A percentile compares a stretch with the other conserved stretches of the same genome.
Evolutionary conservation across 2,329 filamentous ascomycete genomes (phyloP).

Genomic region (Aspergillus fijiensis): DNA sequence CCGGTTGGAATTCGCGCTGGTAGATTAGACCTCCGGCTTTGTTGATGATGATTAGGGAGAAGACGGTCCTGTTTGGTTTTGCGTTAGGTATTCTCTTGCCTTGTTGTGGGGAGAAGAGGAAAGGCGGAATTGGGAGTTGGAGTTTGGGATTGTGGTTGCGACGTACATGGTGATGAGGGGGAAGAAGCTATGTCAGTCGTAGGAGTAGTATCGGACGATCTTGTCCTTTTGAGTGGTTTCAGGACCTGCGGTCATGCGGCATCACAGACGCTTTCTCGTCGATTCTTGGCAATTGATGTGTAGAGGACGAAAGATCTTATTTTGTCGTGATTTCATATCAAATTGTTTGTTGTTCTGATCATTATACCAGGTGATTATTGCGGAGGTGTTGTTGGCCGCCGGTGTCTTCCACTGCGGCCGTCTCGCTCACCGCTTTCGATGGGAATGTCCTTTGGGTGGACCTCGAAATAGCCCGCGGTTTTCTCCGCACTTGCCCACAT

Average conservation of each 20-base stretch:
- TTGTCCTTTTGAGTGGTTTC: not conserved
- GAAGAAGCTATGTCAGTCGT: not conserved
- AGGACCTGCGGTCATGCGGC: not conserved
- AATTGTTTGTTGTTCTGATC: not conserved
- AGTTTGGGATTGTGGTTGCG: not conserved
- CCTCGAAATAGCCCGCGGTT: not conserved
- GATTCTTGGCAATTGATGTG: not conserved
- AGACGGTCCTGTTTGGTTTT: constrained; percentile 70
- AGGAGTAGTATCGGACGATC: not conserved
- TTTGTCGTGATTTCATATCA: constrained; percentile 1
- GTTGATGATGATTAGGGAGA: constrained; percentile 95
- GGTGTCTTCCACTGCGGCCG: not conserved
- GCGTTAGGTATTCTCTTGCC: not conserved
- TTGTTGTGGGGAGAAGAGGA: constrained; percentile 10
- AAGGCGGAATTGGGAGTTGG: not conserved
- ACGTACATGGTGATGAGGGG: constrained; percentile 22
- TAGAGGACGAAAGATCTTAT: not conserved
- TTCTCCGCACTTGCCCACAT: not conserved
- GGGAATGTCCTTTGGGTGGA: not conserved
- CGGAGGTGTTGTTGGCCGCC: constrained; percentile 2
- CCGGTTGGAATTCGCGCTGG: constrained; percentile 88
- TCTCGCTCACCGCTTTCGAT: not conserved
- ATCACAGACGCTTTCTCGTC: not conserved
- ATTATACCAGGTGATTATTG: not conserved
- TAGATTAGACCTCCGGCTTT: constrained; percentile 97